Evolutionary conservation across 179 eudicot genomes (phyloP), one percentile per base, ranked within the genome.

Genomic region (Beta corolliflora): DNA sequence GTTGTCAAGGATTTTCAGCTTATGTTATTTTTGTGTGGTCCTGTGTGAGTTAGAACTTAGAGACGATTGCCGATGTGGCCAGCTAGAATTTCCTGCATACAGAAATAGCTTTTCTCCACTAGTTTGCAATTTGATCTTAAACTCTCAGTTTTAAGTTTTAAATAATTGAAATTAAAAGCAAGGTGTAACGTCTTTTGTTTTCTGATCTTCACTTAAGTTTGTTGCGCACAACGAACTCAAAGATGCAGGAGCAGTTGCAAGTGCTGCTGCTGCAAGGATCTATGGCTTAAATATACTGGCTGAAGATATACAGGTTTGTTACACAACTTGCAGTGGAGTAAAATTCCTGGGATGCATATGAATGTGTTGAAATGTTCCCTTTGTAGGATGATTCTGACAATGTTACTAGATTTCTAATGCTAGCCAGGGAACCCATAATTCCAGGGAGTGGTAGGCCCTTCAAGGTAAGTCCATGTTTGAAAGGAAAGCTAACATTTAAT

Each of bases 211-310:
- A 73, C 54, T 67, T 78, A 19, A 91, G 94, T 83, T 77, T 85
- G 91, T 92, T 71, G 91, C 94, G 36, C 78, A 80, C 79, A 84
- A 88, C 84, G 84, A 91, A 79, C 85, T 91, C 48, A 71, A 83
- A 83, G 94, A 92, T 72, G 79, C 84, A 61, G 96, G 91, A 64
- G 96, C 96, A 65, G 92, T 92, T 87, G 96, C 96, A 60, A 91
- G 92, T 84, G 87, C 88, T 82, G 86, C 87, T 79, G 96, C 96
- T 58, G 97, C 94, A 61, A 85, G 84, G 84, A 90, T 91, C 9
- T 92, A 92, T 78, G 94, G 90, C 48, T 79, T 92, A 81, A 80
- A 86, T 74, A 83, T 91, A 84, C 89, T 92, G 72, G 92, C 86
- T 60, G 83, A 87, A 86, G 92, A 91, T 87, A 92, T 92, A 87